These are phyloP conservation scores for Saccharomycopsis oosterbeekiorum DNA, from an alignment of 805 yeast genomes.

Conservation along the genomic window DNA sequence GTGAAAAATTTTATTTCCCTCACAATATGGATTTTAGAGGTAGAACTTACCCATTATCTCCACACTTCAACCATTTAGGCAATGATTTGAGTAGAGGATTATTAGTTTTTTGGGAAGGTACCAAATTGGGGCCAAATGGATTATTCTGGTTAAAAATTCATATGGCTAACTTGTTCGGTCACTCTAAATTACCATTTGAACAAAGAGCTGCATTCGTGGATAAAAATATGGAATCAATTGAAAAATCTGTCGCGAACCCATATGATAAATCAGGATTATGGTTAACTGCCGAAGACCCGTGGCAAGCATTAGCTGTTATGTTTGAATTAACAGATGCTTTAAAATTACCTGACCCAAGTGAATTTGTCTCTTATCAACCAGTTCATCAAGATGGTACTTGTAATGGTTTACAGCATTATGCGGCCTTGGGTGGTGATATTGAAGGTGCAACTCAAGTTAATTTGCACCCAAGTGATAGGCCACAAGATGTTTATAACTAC, in stretches of 20 bases:
- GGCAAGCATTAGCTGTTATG: conserved; percentile 71
- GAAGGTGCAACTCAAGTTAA: conserved; percentile 80
- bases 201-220: conserved; percentile 56
- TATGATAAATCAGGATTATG: conserved; percentile 50
- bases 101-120: conserved; percentile 70
- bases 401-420: conserved; percentile 79
- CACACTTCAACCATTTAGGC: conserved; percentile 74
- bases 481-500: conserved; percentile 67
- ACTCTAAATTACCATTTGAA: conserved; percentile 59
- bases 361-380: conserved; percentile 61
- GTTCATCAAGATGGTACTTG: conserved; percentile 85
- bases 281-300: conserved; percentile 69
- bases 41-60: conserved; percentile 73
- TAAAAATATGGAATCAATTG: conserved; percentile 42
- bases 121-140: conserved; percentile 53
- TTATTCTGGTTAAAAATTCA: conserved; percentile 70
- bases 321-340: conserved; percentile 56
- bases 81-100: conserved; percentile 68
- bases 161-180: conserved; percentile 62
- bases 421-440: conserved; percentile 76
- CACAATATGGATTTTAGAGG: conserved; percentile 79
- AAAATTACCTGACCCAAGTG: conserved; percentile 52
- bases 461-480: conserved; percentile 57
- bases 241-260: conserved; percentile 57
- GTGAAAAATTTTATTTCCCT: conserved; percentile 70